Conservation (phyloP, 139 green algal species). For the Micractinium conductrix region DNA sequence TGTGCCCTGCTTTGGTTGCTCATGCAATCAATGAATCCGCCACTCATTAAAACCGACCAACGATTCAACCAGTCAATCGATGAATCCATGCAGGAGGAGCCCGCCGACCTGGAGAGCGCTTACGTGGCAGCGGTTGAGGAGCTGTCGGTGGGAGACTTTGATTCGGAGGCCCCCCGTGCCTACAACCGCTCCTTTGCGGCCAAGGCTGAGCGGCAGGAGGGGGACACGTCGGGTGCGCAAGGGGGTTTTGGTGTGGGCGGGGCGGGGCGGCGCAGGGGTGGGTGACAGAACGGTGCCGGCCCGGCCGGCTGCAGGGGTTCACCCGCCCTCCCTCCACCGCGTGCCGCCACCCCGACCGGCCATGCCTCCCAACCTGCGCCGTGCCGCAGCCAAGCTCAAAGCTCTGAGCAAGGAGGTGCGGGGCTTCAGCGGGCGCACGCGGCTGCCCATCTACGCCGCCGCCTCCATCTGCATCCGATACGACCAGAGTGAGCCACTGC, state of each 20-base stretch:
- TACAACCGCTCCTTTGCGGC: slow-evolving; percentile 68
- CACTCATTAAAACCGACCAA: too few species aligned
- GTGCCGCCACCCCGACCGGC: not conserved
- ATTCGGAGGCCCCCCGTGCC: slow-evolving; percentile 50
- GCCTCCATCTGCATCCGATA: slow-evolving; percentile 70
- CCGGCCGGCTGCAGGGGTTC: too few species aligned
- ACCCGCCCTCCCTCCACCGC: not conserved
- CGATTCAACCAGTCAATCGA: too few species aligned
- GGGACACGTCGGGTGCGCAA: not conserved
- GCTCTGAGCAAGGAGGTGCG: slow-evolving; percentile 67
- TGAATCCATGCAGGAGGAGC: not conserved
- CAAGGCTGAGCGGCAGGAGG: slow-evolving; percentile 53
- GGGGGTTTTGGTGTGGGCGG: not conserved
- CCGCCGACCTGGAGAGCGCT: slow-evolving; percentile 47
- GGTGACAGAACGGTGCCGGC: too few species aligned
- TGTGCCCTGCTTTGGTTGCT: not conserved
- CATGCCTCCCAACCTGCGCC: not conserved
- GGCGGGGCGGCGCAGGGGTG: not conserved
- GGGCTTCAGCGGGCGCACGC: slow-evolving; percentile 54
- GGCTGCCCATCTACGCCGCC: slow-evolving; percentile 63
- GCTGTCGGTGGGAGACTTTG: slow-evolving; percentile 64
- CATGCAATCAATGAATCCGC: too few species aligned
- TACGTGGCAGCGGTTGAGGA: slow-evolving; percentile 58
- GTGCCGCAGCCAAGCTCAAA: slow-evolving; percentile 66
- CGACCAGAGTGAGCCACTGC: slow-evolving; percentile 7